Conservation (phyloP, 306 rosid species). For the Lathyrus aphaca region DNA sequence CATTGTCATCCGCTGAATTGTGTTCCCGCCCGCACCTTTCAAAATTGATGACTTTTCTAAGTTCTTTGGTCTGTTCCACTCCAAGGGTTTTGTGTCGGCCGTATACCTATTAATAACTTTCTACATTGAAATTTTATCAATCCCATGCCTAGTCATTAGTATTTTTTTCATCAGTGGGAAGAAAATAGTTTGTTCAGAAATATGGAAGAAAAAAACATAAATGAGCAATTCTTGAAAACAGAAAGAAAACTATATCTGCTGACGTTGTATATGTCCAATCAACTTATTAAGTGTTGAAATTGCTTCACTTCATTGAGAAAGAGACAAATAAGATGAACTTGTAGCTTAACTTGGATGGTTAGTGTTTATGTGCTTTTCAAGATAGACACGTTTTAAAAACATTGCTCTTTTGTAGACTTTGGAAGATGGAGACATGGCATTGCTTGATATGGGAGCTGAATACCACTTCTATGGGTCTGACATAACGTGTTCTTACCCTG, state of each 20-base stretch:
- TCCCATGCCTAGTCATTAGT: constrained; percentile 7
- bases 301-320: constrained; percentile 7
- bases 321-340: constrained; percentile 32
- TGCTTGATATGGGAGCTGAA: constrained; percentile 99
- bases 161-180: not conserved
- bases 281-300: constrained; percentile 25
- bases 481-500: constrained; percentile 93
- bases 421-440: constrained; percentile 89
- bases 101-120: constrained; percentile 1
- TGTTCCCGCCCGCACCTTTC: constrained; percentile 29
- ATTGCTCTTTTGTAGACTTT: constrained; percentile 58
- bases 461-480: constrained; percentile 92
- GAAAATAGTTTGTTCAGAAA: constrained; percentile 17
- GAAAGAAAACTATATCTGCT: constrained; percentile 10
- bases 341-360: constrained; percentile 28
- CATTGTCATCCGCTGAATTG: constrained; percentile 11
- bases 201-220: not conserved
- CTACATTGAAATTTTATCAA: constrained; percentile 8
- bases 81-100: constrained; percentile 22
- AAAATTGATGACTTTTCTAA: constrained; percentile 5
- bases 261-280: constrained; percentile 36
- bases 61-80: constrained; percentile 28
- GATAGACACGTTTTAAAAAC: not conserved
- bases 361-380: constrained; percentile 16
- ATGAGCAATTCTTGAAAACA: constrained; percentile 23